phyloP scores from a whole-genome alignment of 257 asterid species.

The Sherardia arvensis region DNA sequence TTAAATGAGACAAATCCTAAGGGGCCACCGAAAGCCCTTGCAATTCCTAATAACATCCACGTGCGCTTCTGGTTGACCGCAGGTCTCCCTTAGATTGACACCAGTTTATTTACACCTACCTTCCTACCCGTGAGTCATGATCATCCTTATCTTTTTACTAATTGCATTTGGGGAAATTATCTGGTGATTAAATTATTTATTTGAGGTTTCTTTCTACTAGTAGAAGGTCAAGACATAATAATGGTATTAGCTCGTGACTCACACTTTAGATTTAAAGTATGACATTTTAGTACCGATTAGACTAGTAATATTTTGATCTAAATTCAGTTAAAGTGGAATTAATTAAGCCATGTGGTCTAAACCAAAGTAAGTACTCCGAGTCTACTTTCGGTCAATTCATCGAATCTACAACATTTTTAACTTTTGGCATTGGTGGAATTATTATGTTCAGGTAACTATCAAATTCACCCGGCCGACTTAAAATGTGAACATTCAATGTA shows the following conservation, averaged over 20 bases:
- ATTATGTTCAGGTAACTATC: background rate
- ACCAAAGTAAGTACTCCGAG: background rate
- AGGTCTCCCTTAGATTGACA: background rate
- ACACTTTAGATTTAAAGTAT: background rate
- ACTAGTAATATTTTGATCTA: background rate
- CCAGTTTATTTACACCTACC: background rate
- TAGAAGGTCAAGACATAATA: conserved; percentile 3
- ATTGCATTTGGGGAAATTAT: background rate
- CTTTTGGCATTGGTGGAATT: background rate
- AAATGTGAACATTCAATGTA: background rate
- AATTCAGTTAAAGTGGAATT: conserved; percentile 11
- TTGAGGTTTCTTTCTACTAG: background rate
- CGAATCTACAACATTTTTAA: background rate
- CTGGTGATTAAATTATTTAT: too few species aligned
- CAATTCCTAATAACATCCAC: background rate
- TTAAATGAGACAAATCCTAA: too few species aligned
- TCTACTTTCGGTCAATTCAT: background rate
- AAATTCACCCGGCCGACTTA: background rate
- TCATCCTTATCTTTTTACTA: background rate
- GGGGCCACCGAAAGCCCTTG: too few species aligned
- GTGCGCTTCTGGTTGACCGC: background rate
- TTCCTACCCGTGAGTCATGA: background rate
- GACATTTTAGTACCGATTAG: conserved; percentile 6
- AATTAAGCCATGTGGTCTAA: background rate
- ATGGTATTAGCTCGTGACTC: background rate